phyloP scores from a whole-genome alignment of 139 green algal genomes.

The Closterium sp. region DNA sequence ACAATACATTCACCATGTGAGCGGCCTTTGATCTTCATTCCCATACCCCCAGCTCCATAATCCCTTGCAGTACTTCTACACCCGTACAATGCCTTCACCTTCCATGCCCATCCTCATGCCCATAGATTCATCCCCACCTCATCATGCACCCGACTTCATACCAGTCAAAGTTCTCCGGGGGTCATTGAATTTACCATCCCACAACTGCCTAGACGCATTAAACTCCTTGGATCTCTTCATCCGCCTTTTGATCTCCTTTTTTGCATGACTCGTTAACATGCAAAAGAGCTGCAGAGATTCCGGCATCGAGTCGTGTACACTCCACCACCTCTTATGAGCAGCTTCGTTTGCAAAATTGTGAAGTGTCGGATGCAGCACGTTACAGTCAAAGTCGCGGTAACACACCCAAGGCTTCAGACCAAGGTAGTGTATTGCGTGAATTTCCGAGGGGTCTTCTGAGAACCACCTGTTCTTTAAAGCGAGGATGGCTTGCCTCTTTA shows the following conservation, averaged over 20 bases:
- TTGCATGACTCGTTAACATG: neutral
- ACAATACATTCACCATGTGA: too few species aligned
- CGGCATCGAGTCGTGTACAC: neutral
- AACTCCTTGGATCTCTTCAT: too few species aligned
- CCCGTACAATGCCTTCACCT: too few species aligned
- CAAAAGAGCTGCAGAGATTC: neutral
- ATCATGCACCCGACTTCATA: too few species aligned
- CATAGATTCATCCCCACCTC: too few species aligned
- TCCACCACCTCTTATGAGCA: neutral
- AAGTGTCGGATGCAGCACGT: neutral
- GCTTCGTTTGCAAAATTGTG: neutral
- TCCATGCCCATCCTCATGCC: too few species aligned
- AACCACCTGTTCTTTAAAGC: neutral
- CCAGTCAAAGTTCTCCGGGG: too few species aligned
- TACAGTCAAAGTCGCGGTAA: slow-evolving; percentile 4
- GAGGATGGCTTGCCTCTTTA: neutral
- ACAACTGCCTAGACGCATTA: too few species aligned
- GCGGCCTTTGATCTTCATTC: too few species aligned
- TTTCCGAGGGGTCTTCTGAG: neutral
- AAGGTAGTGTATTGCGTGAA: slow-evolving; percentile 3
- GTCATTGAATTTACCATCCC: too few species aligned
- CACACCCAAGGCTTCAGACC: slow-evolving; percentile 10
- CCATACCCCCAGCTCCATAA: too few species aligned
- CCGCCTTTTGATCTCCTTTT: neutral
- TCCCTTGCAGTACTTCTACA: too few species aligned